Evolutionary conservation across 306 rosid species (phyloP).

Genomic region (Psophocarpus tetragonolobus): DNA sequence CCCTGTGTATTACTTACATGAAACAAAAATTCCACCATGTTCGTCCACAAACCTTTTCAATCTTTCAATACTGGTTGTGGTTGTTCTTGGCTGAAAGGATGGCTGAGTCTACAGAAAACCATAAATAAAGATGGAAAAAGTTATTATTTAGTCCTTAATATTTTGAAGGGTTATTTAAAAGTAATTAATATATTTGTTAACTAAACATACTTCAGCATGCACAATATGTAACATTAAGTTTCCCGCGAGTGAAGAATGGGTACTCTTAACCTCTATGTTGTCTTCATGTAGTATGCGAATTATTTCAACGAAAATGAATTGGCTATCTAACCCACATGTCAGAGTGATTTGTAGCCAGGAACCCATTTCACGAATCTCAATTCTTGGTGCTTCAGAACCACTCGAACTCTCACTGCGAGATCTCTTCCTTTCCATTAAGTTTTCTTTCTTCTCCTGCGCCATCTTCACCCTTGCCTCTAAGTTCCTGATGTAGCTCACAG

Average conservation of each 20-base stretch:
- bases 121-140: background rate
- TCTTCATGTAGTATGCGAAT: slow-evolving; percentile 60
- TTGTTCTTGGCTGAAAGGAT: background rate
- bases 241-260: slow-evolving; percentile 43
- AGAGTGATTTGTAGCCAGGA: slow-evolving; percentile 52
- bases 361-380: slow-evolving; percentile 58
- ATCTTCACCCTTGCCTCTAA: slow-evolving; percentile 51
- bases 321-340: slow-evolving; percentile 43
- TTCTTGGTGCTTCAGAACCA: slow-evolving; percentile 32
- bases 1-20: no score
- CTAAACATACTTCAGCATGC: slow-evolving; percentile 61
- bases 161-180: background rate
- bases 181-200: background rate
- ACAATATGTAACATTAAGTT: slow-evolving; percentile 39
- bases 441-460: slow-evolving; percentile 46
- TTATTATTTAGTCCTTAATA: background rate
- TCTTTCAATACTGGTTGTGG: background rate
- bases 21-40: background rate
- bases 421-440: slow-evolving; percentile 38
- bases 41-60: background rate
- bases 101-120: background rate
- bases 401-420: slow-evolving; percentile 3
- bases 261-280: slow-evolving; percentile 42
- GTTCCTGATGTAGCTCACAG: slow-evolving; percentile 55
- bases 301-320: slow-evolving; percentile 52